Base-by-base conservation (phyloP, 768 basidiomycete species). In the Cantharellus cinnabarinus region DNA sequence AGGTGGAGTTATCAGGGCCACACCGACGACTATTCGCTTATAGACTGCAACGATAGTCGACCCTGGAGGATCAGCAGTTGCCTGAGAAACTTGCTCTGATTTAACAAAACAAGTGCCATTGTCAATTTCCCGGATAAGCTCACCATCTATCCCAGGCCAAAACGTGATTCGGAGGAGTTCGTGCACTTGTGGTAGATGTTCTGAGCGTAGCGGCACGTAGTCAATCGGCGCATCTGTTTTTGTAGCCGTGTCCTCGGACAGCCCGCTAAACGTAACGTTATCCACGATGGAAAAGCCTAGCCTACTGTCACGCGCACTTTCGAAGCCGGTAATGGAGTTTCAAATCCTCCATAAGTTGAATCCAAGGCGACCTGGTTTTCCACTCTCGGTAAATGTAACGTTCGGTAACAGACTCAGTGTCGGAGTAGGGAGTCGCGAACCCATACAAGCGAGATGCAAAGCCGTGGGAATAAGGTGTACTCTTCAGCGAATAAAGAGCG, bases 141-240 rank as follows among this genome's bases (percentile, higher is more conserved):
- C 59, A 85, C 86, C 79, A 66, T 85, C 76, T 48, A 89, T 82
- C 10, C 83, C 85, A 5, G 76, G 70, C 87, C 87, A 89, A 67
- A 89, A 89, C 0, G 73, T 76, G 5, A 80, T 74, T 54, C 73
- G 70, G 48, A 89, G 70, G 2, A 89, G 69, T 53, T 83, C 83
- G 60, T 89, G 83, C 14, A 88, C 76, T 66, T 88, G 85, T 52
- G 69, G 69, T 3, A 89, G 67, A 67, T 89, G 84, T 44, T 65
- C 73, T 10, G 70, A 62, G 57, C 78, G 77, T 7, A 89, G 75
- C 39, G 76, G 74, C 15, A 74, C 73, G 61, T 87, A 89, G 3
- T 72, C 72, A 60, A 89, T 81, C 1, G 85, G 80, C 2, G 74
- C 77, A 14, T 65, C 60, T 1, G 66, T 60, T 62, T 78, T 75